These are phyloP conservation scores for Nemania abortiva DNA, from an alignment of 2,329 filamentous ascomycete genomes.

Conservation along the genomic window DNA sequence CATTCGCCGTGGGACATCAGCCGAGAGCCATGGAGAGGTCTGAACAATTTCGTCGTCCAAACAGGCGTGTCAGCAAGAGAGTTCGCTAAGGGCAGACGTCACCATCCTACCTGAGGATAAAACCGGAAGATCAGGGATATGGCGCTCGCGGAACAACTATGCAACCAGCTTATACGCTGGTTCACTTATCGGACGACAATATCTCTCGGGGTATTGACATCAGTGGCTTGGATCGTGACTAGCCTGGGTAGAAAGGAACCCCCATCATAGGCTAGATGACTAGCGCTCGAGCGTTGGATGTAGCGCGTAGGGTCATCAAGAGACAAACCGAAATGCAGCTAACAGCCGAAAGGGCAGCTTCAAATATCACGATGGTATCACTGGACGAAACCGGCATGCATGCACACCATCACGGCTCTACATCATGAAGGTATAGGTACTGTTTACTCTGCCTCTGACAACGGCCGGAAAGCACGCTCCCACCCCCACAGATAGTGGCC, in stretches of 20 bases:
- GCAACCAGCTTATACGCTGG: neutral
- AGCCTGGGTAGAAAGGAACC: neutral
- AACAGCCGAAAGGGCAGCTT: conserved; percentile 3
- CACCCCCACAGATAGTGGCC: neutral
- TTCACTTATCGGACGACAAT: neutral
- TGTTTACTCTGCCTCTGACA: neutral
- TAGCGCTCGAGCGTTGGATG: conserved; percentile 5
- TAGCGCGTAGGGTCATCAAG: neutral
- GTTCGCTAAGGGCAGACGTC: neutral
- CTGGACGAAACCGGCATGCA: neutral
- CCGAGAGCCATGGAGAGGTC: neutral
- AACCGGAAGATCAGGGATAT: neutral
- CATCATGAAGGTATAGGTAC: conserved; percentile 1
- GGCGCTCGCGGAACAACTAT: neutral
- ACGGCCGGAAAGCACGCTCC: neutral
- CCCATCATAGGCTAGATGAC: neutral
- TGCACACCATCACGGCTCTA: neutral
- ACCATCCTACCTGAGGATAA: too few relatives aligned
- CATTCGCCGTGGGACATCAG: neutral
- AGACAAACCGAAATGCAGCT: conserved; percentile 2
- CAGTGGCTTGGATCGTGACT: neutral
- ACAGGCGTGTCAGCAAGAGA: neutral
- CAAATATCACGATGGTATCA: neutral
- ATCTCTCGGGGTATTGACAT: neutral
- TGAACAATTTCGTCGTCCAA: neutral